These are phyloP conservation scores for Pseudozyma hubeiensis DNA, from an alignment of 1,284 basidiomycete species.

Conservation along the genomic window DNA sequence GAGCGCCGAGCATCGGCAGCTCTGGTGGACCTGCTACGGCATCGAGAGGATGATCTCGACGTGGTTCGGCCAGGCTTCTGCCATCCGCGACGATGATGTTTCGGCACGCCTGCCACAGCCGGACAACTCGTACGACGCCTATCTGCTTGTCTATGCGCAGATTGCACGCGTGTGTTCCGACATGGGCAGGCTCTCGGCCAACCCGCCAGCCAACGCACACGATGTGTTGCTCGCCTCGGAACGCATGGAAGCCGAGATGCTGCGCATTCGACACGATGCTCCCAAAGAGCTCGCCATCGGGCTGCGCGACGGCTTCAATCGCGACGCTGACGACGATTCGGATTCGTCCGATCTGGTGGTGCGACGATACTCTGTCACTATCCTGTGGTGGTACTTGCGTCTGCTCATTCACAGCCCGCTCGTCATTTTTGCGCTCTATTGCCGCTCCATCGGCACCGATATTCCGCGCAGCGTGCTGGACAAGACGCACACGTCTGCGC, in stretches of 20 bases:
- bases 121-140: conserved; percentile 45
- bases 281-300: conserved; percentile 35
- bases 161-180: conserved; percentile 40
- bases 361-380: conserved; percentile 40
- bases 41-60: conserved; percentile 48
- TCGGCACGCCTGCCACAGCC: conserved; percentile 37
- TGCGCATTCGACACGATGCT: conserved; percentile 41
- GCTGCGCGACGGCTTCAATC: conserved; percentile 22
- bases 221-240: conserved; percentile 41
- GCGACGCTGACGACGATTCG: conserved; percentile 44
- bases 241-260: conserved; percentile 43
- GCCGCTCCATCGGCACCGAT: conserved; percentile 36
- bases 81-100: conserved; percentile 48
- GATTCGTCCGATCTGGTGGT: conserved; percentile 45
- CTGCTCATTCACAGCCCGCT: conserved; percentile 42
- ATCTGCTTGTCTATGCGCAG: conserved; percentile 37
- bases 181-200: conserved; percentile 37
- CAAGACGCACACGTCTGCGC: conserved; percentile 35
- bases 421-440: conserved; percentile 50
- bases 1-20: conserved; percentile 34
- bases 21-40: conserved; percentile 54
- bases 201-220: conserved; percentile 43
- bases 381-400: conserved; percentile 49
- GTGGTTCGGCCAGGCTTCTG: conserved; percentile 44
- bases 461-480: conserved; percentile 42